A percentile compares a stretch with the other conserved stretches of the same genome.
These are phyloP conservation scores for Jatropha curcas DNA, from an alignment of 345 rosid genomes.

Conservation along the genomic window DNA sequence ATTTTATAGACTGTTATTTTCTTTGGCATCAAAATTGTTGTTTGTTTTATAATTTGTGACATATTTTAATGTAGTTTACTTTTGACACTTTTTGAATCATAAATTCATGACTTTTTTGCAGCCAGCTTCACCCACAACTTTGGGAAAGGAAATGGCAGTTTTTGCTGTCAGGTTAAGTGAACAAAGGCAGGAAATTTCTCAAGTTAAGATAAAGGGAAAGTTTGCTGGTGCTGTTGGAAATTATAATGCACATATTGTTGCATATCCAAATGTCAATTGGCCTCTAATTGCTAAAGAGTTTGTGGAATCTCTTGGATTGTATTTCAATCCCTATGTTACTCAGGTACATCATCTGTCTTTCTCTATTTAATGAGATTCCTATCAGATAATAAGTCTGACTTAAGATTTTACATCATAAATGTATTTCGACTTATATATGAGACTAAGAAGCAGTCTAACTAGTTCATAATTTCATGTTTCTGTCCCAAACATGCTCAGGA, in stretches of 20 bases:
- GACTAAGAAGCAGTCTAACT: not conserved
- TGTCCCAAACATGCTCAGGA: not conserved
- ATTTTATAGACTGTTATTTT: slow-evolving; percentile 3
- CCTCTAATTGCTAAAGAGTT: slow-evolving; percentile 74
- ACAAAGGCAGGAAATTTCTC: slow-evolving; percentile 69
- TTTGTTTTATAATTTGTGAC: not conserved
- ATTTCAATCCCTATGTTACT: slow-evolving; percentile 87
- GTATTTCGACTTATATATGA: not conserved
- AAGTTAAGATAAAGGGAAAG: slow-evolving; percentile 80
- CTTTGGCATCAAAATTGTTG: slow-evolving; percentile 9
- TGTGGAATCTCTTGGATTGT: slow-evolving; percentile 79
- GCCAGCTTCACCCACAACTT: slow-evolving; percentile 95
- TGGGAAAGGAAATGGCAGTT: slow-evolving; percentile 96
- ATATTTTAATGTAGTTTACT: not conserved
- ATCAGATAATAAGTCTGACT: not conserved
- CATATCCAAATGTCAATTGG: slow-evolving; percentile 78
- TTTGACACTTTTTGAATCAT: not conserved
- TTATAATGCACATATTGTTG: slow-evolving; percentile 87
- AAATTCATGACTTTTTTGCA: slow-evolving; percentile 29
- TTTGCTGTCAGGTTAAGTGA: slow-evolving; percentile 80
- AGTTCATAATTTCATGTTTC: not conserved
- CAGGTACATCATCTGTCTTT: slow-evolving; percentile 48
- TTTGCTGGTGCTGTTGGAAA: slow-evolving; percentile 98
- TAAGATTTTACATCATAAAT: not conserved
- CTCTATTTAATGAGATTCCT: not conserved